Base-by-base conservation (phyloP, 2,329 filamentous ascomycete species). In the Lasiodiplodia theobromae region DNA sequence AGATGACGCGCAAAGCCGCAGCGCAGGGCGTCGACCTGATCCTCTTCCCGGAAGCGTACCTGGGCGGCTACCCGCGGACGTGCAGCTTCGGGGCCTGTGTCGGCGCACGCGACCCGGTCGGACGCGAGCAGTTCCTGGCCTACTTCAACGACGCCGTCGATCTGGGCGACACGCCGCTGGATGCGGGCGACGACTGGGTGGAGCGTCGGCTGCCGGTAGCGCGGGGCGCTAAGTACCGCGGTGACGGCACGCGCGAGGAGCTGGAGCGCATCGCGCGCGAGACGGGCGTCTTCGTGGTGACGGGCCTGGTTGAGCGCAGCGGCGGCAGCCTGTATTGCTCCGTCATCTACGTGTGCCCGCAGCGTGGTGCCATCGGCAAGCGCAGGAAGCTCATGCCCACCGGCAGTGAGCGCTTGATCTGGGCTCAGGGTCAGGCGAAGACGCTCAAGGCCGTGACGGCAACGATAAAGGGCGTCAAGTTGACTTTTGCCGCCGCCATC, bases 361-460 rank as follows among this genome's bases (percentile, higher is more conserved):
- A 80, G 52, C 77, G 86, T 57, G 94, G 94, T 5, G 77, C 91
- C 8, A 77, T 97, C 23, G 94, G 93, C 23, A 97, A 97, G 85
- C 87, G 94, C 71, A 86, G 94, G 75, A 97, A 97, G 80, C 92
- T 97, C 25, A 95, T 97, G 89, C 95, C 94, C 83, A 97, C 94
- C 0, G 94, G 89, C 1, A 87, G 87, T 0, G 94, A 97, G 76
- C 88, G 94, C 49, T 83, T 97, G 63, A 88, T 97, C 69, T 97
- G 94, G 94, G 93, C 92, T 0, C 92, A 97, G 77, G 94, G 94
- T 51, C 91, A 89, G 2, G 88, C 94, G 0, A 87, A 88, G 0
- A 96, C 93, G 3, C 86, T 97, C 34, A 88, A 88, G 71, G 94
- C 94, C 3, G 88, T 97, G 1, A 91, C 88, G 31, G 94, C 93